These are phyloP conservation scores for Voacanga thouarsii DNA, from an alignment of 257 asterid genomes.

Conservation along the genomic window DNA sequence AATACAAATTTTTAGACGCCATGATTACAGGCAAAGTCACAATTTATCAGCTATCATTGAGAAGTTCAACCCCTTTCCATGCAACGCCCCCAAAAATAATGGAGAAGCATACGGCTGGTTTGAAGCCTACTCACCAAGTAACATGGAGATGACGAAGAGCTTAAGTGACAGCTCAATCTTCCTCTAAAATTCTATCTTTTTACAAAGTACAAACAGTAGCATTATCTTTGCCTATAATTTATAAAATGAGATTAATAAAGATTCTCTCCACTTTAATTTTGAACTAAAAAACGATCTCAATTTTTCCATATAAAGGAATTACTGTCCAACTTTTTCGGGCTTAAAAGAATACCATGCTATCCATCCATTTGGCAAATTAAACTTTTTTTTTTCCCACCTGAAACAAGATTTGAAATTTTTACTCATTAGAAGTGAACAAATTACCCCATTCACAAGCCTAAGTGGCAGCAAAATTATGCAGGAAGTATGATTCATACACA, in stretches of 20 bases:
- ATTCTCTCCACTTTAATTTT: not conserved
- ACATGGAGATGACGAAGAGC: not conserved
- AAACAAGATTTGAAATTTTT: not conserved
- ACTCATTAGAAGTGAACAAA: not conserved
- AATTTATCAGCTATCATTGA: no score
- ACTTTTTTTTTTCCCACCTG: no score
- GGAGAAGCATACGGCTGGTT: no score
- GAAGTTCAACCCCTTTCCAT: no score
- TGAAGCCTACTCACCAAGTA: not conserved
- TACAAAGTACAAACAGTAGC: not conserved
- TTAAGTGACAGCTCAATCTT: not conserved
- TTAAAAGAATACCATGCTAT: not conserved
- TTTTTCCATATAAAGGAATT: not conserved
- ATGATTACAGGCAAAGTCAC: no score
- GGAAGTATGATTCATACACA: not conserved
- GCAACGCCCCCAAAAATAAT: no score
- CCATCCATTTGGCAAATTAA: no score
- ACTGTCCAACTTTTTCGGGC: not conserved
- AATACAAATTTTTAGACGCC: no score
- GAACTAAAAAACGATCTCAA: not conserved
- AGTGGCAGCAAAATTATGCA: not conserved
- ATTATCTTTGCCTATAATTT: no score
- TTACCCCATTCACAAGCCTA: not conserved
- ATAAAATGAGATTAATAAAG: not conserved
- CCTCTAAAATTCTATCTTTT: not conserved